Percentiles rank a stretch among this genome's conserved stretches.
These are phyloP conservation scores for Lavandula angustifolia DNA, from an alignment of 257 asterid species.

Conservation along the genomic window DNA sequence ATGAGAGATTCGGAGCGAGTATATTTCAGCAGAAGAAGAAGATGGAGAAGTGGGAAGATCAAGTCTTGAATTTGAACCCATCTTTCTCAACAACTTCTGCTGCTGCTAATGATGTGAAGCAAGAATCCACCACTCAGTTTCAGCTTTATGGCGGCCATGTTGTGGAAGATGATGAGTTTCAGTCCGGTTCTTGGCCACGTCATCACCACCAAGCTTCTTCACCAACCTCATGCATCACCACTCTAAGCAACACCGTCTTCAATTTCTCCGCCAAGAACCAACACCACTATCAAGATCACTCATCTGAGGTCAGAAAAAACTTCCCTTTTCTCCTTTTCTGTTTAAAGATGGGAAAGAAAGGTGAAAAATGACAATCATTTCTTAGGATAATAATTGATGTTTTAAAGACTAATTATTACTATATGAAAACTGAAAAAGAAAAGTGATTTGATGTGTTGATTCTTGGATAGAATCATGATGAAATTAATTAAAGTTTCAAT, in stretches of 20 bases:
- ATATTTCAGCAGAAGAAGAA: slow-evolving; percentile 63
- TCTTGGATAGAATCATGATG: slow-evolving; percentile 25
- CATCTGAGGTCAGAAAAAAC: slow-evolving; percentile 52
- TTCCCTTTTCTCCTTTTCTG: not conserved
- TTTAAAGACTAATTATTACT: slow-evolving; percentile 30
- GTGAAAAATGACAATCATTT: slow-evolving; percentile 22
- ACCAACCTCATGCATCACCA: slow-evolving; percentile 64
- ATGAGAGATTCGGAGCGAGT: slow-evolving; percentile 53
- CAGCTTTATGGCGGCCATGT: slow-evolving; percentile 38
- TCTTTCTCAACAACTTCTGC: slow-evolving; percentile 31
- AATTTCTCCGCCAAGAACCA: slow-evolving; percentile 58
- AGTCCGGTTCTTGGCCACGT: slow-evolving; percentile 37
- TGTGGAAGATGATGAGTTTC: slow-evolving; percentile 36
- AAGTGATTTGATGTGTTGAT: slow-evolving; percentile 32
- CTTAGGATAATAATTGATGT: slow-evolving; percentile 38
- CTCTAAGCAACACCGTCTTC: slow-evolving; percentile 47
- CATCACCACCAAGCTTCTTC: slow-evolving; percentile 48
- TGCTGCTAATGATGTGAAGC: slow-evolving; percentile 55
- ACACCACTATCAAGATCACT: slow-evolving; percentile 47
- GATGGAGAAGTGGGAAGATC: slow-evolving; percentile 77
- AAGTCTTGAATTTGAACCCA: slow-evolving; percentile 48
- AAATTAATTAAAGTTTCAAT: not conserved
- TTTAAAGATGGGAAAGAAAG: slow-evolving; percentile 15
- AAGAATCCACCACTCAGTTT: slow-evolving; percentile 40
- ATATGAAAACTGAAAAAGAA: slow-evolving; percentile 15